These are phyloP conservation scores for Clarkia xantiana DNA, from an alignment of 345 rosid species.

Conservation along the genomic window DNA sequence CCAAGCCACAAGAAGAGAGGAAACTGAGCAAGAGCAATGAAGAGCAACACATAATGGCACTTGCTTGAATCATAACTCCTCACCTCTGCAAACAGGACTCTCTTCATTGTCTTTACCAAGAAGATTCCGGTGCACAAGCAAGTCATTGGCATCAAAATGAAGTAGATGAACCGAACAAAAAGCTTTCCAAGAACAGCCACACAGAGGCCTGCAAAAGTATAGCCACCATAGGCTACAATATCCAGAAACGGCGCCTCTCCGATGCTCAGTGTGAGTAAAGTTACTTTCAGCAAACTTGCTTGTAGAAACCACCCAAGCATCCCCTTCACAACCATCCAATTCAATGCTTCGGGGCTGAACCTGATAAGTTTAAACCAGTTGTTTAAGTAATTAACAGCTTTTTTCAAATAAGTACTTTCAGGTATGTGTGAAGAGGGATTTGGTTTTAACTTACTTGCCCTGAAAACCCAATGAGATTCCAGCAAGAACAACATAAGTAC, in stretches of 20 bases:
- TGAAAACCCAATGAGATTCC: slow-evolving; percentile 65
- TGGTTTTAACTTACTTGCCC: slow-evolving; percentile 50
- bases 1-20: slow-evolving; percentile 87
- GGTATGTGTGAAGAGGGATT: neutral
- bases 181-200: slow-evolving; percentile 70
- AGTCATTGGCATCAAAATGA: slow-evolving; percentile 62
- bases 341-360: slow-evolving; percentile 79
- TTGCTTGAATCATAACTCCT: slow-evolving; percentile 79
- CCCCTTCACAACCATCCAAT: slow-evolving; percentile 83
- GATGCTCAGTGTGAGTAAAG: slow-evolving; percentile 62
- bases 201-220: slow-evolving; percentile 62
- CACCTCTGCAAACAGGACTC: slow-evolving; percentile 78
- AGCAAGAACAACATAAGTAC: slow-evolving; percentile 76
- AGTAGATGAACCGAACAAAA: slow-evolving; percentile 53
- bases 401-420: too few relatives aligned
- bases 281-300: slow-evolving; percentile 62
- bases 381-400: too few relatives aligned
- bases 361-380: slow-evolving; percentile 19
- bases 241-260: slow-evolving; percentile 90
- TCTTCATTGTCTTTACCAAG: slow-evolving; percentile 89
- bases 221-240: slow-evolving; percentile 76
- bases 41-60: slow-evolving; percentile 71
- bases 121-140: slow-evolving; percentile 73
- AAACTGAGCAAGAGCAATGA: slow-evolving; percentile 76
- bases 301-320: slow-evolving; percentile 78